Percentiles rank a stretch among this genome's conserved stretches.
These are phyloP conservation scores for Hygrocybe punicea DNA, from an alignment of 768 basidiomycete genomes.

Conservation along the genomic window DNA sequence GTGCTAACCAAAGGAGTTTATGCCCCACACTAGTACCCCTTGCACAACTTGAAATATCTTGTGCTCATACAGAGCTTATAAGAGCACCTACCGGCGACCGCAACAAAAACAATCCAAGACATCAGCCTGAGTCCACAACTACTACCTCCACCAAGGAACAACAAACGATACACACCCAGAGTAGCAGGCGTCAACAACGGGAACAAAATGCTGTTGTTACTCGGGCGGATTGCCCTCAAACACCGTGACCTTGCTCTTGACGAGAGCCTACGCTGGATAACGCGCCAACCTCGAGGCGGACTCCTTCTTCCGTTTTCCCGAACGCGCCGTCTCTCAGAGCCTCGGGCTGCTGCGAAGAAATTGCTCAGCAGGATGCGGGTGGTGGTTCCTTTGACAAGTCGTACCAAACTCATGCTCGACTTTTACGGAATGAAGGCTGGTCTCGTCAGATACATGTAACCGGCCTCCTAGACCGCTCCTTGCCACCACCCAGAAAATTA, in stretches of 20 bases:
- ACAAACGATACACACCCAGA: conserved; percentile 52
- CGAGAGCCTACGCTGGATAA: conserved; percentile 75
- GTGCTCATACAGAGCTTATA: conserved; percentile 92
- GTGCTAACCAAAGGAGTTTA: conserved; percentile 91
- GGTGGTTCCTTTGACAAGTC: no score
- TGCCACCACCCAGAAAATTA: conserved; percentile 51
- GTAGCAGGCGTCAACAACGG: conserved; percentile 85
- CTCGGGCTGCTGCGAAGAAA: conserved; percentile 97
- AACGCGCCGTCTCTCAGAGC: conserved; percentile 98
- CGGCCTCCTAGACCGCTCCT: conserved; percentile 54
- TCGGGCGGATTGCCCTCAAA: conserved; percentile 97
- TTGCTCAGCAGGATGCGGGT: conserved; percentile 94
- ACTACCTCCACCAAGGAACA: no score
- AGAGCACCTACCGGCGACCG: conserved; percentile 56
- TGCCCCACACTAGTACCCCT: conserved; percentile 95
- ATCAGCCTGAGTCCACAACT: conserved; percentile 16
- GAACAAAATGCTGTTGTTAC: conserved; percentile 96
- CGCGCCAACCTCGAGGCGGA: conserved; percentile 58
- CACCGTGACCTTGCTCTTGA: conserved; percentile 98
- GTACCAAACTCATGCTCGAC: conserved; percentile 71
- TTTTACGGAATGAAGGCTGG: conserved; percentile 75
- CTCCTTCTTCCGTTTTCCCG: conserved; percentile 91
- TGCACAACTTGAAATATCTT: conserved; percentile 99
- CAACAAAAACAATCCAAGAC: not conserved
- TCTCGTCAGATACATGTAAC: conserved; percentile 53